Base-by-base conservation (phyloP, 2,329 filamentous ascomycete genomes). In the Chrysoporthe austroafricana region DNA sequence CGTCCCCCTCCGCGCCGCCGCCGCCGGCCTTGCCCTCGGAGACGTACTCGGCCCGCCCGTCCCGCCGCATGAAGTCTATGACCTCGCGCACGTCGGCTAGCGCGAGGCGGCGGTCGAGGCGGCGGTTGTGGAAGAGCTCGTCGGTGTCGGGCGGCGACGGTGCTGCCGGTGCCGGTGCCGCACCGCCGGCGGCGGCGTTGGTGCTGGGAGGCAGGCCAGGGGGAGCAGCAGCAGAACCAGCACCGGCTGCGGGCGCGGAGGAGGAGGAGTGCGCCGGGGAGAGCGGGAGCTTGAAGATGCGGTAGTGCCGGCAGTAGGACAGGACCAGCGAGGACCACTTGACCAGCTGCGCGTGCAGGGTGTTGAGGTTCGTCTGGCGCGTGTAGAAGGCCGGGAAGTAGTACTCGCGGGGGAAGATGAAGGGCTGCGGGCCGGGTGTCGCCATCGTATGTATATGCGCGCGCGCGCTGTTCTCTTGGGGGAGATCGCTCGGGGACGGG, bases 281-380 rank as follows among this genome's bases (percentile, higher is more conserved):
- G 64, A 97, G 83, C 4, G 90, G 86, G 66, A 98, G 87, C 66
- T 88, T 88, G 83, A 90, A 97, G 76, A 94, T 82, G 73, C 88
- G 89, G 82, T 95, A 85, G 80, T 92, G 86, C 0, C 88, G 88
- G 79, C 91, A 93, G 89, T 97, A 97, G 76, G 90, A 80, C 70
- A 94, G 93, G 76, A 98, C 88, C 18, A 97, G 87, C 43, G 87
- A 79, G n/a, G 91, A 89, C 96, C 96, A 99, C 80, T 94, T 94
- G 68, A 86, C 83, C 70, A 94, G 89, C 76, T 96, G 93, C 58
- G 90, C 88, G 79, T 90, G 87, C 76, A 86, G 90, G 11, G 91
- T 95, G 42, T 86, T 86, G 70, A 88, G 83, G 81, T 93, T 93
- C 46, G 90, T 87, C 79, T 96, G 92, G 65, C 88, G 88, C 66